Base-by-base conservation (phyloP, 1,139 yeast genomes). In the Suhomyces taliae region DNA sequence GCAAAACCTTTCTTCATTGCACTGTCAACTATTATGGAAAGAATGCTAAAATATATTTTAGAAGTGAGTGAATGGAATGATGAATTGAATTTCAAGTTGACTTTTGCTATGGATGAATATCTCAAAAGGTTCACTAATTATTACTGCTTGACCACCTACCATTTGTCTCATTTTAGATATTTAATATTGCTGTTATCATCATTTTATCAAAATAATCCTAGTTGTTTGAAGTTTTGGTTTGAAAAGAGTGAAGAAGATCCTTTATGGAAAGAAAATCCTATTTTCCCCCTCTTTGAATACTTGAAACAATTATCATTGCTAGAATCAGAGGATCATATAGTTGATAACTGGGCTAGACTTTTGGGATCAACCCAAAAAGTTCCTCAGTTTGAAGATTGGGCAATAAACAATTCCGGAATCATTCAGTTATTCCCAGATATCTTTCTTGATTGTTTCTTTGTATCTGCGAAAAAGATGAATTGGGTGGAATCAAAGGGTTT, bases 21-120 rank as follows among this genome's bases (percentile, higher is more conserved):
- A 6, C 56, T 50, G 36, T 34, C 37, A 10, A 31, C 19, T 11
- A 37, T 34, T 10, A 42, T 52, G 34, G 43, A 47, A 19, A 40
- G 41, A 11, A 32, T 52, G 41, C 12, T 46, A 2, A 7, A 37
- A 8, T 41, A 37, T 11, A 24, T 49, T n/a, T 34, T 42, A 15
- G 40, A 37, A 19, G 24, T 36, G 8, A 12, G 27, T n/a, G 14
- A 27, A 10, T 26, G 41, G 27, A 35, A 10, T 3, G 19, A 12
- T 7, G 32, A 19, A 27, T 32, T 11, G 24, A 40, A 40, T 15
- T 38, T 36, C 3, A 29, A 29, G 3, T 29, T 9, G n/a, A 29
- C 32, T 11, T 29, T 9, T 29, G 9, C 3, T 40, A 19, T 52
- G 11, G 40, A 37, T 4, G 31, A 36, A 4, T 50, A 46, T 24